Evolutionary conservation across 108 stramenopile genomes (phyloP).

Genomic region (Aureococcus anophagefferens): DNA sequence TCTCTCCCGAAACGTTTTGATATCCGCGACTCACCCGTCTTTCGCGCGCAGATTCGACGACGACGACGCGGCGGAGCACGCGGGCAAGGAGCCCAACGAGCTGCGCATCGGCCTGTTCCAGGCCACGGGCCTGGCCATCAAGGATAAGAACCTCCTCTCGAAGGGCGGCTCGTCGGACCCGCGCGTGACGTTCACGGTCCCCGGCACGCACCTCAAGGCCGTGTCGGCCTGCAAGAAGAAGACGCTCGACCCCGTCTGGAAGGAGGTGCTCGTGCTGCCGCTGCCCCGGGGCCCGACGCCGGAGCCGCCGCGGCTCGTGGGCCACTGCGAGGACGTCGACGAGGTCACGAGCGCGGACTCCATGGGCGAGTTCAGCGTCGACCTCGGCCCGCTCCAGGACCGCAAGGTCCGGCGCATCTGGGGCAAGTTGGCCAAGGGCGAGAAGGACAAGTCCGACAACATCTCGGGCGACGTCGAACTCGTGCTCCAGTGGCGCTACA

Average conservation of each 20-base stretch:
- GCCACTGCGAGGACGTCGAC: slow-evolving; percentile 11
- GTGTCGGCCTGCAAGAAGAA: neutral
- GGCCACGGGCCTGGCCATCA: slow-evolving; percentile 9
- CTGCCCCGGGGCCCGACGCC: neutral
- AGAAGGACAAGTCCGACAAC: neutral
- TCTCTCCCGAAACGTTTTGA: no score
- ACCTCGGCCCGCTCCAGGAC: neutral
- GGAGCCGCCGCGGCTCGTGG: neutral
- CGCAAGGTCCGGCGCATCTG: slow-evolving; percentile 4
- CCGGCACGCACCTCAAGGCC: neutral
- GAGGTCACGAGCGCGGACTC: slow-evolving; percentile 1
- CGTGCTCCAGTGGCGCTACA: slow-evolving; percentile 7
- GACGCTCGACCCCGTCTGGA: slow-evolving; percentile 12
- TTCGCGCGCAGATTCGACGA: no score
- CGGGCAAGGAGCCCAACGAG: slow-evolving; percentile 3
- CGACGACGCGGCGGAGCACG: neutral
- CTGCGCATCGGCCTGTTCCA: slow-evolving; percentile 12
- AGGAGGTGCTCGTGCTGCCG: neutral
- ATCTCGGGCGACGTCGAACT: slow-evolving; percentile 8
- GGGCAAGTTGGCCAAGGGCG: neutral
- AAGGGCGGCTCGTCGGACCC: slow-evolving; percentile 11
- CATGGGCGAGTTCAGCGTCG: slow-evolving; percentile 5
- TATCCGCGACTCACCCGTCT: no score
- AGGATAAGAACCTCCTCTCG: slow-evolving; percentile 19
- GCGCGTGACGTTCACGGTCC: neutral